Evolutionary conservation across 805 yeast species (phyloP).

Genomic region (Lachancea nothofagi): DNA sequence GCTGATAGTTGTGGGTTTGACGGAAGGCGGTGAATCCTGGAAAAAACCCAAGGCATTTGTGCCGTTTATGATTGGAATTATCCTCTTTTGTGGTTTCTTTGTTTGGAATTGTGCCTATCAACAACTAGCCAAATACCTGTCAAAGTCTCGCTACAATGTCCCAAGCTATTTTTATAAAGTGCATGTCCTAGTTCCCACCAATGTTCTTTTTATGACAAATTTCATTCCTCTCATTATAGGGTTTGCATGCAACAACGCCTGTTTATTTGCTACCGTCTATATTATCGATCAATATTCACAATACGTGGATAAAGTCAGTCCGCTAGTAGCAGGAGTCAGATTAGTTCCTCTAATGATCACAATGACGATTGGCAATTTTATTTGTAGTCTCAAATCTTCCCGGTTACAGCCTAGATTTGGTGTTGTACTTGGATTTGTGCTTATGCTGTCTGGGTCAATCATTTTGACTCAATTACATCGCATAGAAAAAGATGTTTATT

Average conservation of each 20-base stretch:
- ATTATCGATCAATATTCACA: slow-evolving; percentile 26
- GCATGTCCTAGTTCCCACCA: slow-evolving; percentile 26
- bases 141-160: slow-evolving; percentile 4
- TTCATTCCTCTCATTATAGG: slow-evolving; percentile 22
- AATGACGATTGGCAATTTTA: slow-evolving; percentile 24
- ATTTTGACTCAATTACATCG: slow-evolving; percentile 23
- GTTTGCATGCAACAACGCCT: slow-evolving; percentile 19
- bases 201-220: slow-evolving; percentile 25
- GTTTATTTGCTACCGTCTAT: slow-evolving; percentile 20
- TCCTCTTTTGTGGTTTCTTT: slow-evolving; percentile 27
- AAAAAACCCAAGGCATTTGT: slow-evolving; percentile 37
- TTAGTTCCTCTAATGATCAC: slow-evolving; percentile 34
- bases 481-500: slow-evolving; percentile 18
- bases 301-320: slow-evolving; percentile 25
- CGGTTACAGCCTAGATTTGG: slow-evolving; percentile 22
- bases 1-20: slow-evolving; percentile 39
- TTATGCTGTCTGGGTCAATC: slow-evolving; percentile 18
- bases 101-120: slow-evolving; percentile 30
- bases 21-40: slow-evolving; percentile 44
- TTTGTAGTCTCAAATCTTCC: slow-evolving; percentile 21
- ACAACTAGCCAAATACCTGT: slow-evolving; percentile 12
- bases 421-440: slow-evolving; percentile 13
- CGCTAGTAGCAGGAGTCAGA: slow-evolving; percentile 36
- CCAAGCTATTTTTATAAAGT: slow-evolving; percentile 6
- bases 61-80: slow-evolving; percentile 37